Base-by-base conservation (phyloP, 2,329 filamentous ascomycete genomes). In the Pestalotiopsis sp. region DNA sequence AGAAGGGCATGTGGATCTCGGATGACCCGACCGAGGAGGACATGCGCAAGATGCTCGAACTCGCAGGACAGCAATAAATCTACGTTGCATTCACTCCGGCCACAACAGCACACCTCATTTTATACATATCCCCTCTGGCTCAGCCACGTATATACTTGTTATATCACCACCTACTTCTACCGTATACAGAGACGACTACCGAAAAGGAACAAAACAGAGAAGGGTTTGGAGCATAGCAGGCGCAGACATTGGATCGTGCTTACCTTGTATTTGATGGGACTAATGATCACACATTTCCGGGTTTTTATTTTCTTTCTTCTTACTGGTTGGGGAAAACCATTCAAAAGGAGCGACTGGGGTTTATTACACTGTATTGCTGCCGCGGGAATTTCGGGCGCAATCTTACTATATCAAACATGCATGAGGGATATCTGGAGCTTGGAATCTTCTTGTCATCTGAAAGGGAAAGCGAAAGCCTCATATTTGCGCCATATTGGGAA, bases 1-100 rank as follows among this genome's bases (percentile, higher is more conserved):
- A 98, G 85, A 95, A 94, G 80, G 95, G 95, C 1, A 87, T 90
- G 7, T 97, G 93, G 93, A 81, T 94, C 68, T 90, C 90, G 0
- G 91, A 94, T 71, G 92, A 93, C 77, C 88, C 91, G 3, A 89
- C 86, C 2, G 84, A 87, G 68, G 87, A 89, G 69, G 86, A 91
- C 76, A 78, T 90, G 70, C 83, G 87, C 78, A 83, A 86, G 77
- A 87, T 92, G 86, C 85, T 89, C 76, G 82, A 86, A 74, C 83
- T 85, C 73, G 79, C 80, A 69, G 76, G 80, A 65, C 76, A 31
- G 31, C 31, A 73, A n/a, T 76, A 65, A 75, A 57, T 36, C 17
- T 4, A 57, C 14, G 17, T 40, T 38, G 66, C 58, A 23, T n/a
- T 17, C 2, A 61, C 27, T 20, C 17, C 31, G 12, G 12, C 23